Conservation (phyloP, 306 rosid species). For the Rosa rugosa region DNA sequence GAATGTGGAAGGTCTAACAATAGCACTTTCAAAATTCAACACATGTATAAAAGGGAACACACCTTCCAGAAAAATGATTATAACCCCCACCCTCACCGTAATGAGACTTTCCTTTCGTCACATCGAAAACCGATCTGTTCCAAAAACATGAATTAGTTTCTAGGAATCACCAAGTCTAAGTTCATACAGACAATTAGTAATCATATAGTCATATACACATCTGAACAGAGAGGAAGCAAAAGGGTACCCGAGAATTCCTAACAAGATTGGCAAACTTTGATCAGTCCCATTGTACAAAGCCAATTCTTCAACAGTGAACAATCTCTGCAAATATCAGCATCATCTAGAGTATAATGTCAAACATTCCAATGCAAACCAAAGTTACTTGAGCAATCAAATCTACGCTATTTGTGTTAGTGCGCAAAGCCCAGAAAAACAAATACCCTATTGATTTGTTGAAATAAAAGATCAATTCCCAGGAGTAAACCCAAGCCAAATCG, state of each 20-base stretch:
- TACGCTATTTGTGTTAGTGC: background rate
- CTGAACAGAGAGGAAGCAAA: conserved; percentile 8
- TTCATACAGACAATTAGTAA: background rate
- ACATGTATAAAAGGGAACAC: conserved; percentile 16
- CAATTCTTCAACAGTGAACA: conserved; percentile 69
- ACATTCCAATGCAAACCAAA: background rate
- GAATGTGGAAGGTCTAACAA: background rate
- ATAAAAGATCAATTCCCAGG: background rate
- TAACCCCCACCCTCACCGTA: conserved; percentile 91
- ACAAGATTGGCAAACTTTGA: conserved; percentile 58
- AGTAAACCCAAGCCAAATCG: background rate
- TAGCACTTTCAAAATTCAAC: background rate
- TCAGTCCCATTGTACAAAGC: conserved; percentile 84
- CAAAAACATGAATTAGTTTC: conserved; percentile 17
- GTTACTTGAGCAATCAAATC: background rate
- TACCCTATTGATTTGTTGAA: background rate
- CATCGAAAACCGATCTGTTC: conserved; percentile 85
- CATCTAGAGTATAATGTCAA: background rate
- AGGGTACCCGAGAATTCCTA: conserved; percentile 88
- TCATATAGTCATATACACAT: background rate
- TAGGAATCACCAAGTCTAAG: background rate
- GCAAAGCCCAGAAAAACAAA: background rate
- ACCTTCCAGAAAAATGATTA: conserved; percentile 96
- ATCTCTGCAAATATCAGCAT: conserved; percentile 50
- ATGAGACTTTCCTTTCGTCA: conserved; percentile 88